These are phyloP conservation scores for Podila clonocystis DNA, from an alignment of 192 early-diverging fungal genomes.

Conservation along the genomic window DNA sequence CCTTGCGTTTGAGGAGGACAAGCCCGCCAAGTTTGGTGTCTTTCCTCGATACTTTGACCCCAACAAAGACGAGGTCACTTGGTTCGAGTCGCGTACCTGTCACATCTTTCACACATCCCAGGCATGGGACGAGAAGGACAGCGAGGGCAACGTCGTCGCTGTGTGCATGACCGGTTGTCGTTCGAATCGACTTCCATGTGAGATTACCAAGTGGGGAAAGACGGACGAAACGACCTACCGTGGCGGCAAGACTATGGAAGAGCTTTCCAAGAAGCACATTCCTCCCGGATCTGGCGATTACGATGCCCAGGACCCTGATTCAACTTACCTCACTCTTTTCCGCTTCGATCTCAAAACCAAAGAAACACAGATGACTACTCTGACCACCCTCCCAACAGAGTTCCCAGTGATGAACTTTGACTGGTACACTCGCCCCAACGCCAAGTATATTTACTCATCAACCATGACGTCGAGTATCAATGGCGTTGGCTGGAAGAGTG, in stretches of 20 bases:
- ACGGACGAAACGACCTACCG: slow-evolving; percentile 9
- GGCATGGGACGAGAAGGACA: slow-evolving; percentile 38
- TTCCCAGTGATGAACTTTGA: slow-evolving; percentile 32
- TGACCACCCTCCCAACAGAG: slow-evolving; percentile 19
- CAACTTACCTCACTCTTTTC: slow-evolving; percentile 30
- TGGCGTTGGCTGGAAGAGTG: slow-evolving; percentile 11
- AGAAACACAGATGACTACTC: slow-evolving; percentile 31
- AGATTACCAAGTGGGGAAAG: slow-evolving; percentile 29
- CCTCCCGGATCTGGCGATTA: slow-evolving; percentile 24
- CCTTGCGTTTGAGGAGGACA: slow-evolving; percentile 17
- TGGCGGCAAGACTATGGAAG: slow-evolving; percentile 34
- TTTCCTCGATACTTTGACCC: slow-evolving; percentile 35
- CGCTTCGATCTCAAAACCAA: slow-evolving; percentile 34
- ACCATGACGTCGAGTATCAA: neutral
- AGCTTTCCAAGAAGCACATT: slow-evolving; percentile 5
- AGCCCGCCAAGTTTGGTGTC: slow-evolving; percentile 23
- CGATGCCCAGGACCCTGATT: slow-evolving; percentile 23
- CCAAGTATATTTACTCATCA: slow-evolving; percentile 20
- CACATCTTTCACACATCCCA: slow-evolving; percentile 47
- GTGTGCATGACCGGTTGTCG: slow-evolving; percentile 42
- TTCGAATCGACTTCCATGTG: slow-evolving; percentile 15
- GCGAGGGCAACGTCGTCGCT: slow-evolving; percentile 29
- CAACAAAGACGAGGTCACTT: slow-evolving; percentile 23
- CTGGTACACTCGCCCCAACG: slow-evolving; percentile 22
- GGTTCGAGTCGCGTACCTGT: slow-evolving; percentile 42